Percentiles rank a stretch among this genome's conserved stretches.
Conservation (phyloP, 2,329 filamentous ascomycete species). For the Ophiosphaerella herpotricha region DNA sequence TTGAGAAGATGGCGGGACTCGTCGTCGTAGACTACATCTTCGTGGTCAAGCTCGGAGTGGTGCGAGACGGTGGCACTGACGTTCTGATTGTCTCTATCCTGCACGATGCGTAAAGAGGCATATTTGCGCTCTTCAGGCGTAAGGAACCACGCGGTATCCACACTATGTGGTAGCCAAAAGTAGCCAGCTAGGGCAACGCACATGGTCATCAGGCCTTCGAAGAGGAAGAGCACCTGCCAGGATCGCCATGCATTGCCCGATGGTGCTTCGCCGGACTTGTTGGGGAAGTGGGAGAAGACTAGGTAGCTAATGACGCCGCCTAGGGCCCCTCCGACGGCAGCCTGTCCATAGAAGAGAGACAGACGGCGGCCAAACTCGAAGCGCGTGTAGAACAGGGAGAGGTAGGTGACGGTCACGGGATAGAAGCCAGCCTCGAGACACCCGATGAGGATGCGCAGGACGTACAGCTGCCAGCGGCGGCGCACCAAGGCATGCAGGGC, state of each 20-base stretch:
- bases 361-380: constrained; percentile 61
- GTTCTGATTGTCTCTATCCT: constrained; percentile 42
- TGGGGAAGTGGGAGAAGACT: constrained; percentile 52
- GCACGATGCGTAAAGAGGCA: constrained; percentile 53
- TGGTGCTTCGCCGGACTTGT: constrained; percentile 15
- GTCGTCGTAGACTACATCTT: constrained; percentile 29
- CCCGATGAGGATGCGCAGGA: constrained; percentile 53
- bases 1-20: constrained; percentile 38
- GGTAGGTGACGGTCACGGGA: constrained; percentile 62
- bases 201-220: constrained; percentile 56
- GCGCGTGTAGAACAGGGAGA: constrained; percentile 62
- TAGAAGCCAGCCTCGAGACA: constrained; percentile 62
- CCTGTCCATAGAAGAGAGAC: constrained; percentile 62
- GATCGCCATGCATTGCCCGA: constrained; percentile 46
- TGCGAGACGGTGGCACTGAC: constrained; percentile 10
- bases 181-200: constrained; percentile 53
- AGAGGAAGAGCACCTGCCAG: constrained; percentile 58
- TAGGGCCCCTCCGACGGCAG: constrained; percentile 60
- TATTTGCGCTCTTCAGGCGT: constrained; percentile 52
- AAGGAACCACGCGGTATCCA: constrained; percentile 58
- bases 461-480: constrained; percentile 53
- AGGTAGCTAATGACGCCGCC: constrained; percentile 59
- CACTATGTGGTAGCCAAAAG: constrained; percentile 56
- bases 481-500: constrained; percentile 54
- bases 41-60: constrained; percentile 13